Evolutionary conservation across 1,284 basidiomycete species (phyloP).

Genomic region (Farysia itapuensis): DNA sequence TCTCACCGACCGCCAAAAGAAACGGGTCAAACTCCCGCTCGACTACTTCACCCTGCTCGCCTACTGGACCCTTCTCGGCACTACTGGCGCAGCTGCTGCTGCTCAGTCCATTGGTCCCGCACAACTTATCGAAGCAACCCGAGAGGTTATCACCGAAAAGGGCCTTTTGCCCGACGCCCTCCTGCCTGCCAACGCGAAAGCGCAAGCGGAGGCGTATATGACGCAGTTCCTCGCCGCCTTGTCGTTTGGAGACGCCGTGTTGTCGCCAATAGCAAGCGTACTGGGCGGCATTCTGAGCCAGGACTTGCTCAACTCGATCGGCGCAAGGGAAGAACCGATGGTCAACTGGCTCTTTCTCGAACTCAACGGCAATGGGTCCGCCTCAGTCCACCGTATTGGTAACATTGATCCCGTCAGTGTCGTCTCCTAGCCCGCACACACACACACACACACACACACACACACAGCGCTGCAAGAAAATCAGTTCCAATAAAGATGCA

Average conservation of each 20-base stretch:
- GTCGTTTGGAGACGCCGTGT: neutral
- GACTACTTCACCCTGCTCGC: conserved; percentile 25
- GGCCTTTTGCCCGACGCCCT: conserved; percentile 8
- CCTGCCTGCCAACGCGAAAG: neutral
- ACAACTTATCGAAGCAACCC: conserved; percentile 4
- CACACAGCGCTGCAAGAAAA: conserved; percentile 1
- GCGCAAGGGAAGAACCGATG: conserved; percentile 84
- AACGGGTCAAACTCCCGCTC: conserved; percentile 6
- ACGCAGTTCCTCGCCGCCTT: neutral
- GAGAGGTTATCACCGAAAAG: conserved; percentile 13
- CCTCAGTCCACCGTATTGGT: conserved; percentile 10
- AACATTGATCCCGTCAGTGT: neutral
- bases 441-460: neutral
- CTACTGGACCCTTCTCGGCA: conserved; percentile 1
- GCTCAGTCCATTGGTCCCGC: conserved; percentile 1
- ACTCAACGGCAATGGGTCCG: conserved; percentile 61
- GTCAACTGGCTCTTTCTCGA: conserved; percentile 90
- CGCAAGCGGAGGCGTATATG: conserved; percentile 7
- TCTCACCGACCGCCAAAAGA: conserved; percentile 57
- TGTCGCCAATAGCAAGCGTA: conserved; percentile 72
- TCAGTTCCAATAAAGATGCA: neutral
- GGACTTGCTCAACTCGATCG: conserved; percentile 87
- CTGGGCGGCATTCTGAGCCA: conserved; percentile 91
- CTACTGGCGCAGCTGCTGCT: neutral
- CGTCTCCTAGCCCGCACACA: conserved; percentile 9